Conservation (phyloP, 768 basidiomycete genomes). For the Tylopilus intermedius region DNA sequence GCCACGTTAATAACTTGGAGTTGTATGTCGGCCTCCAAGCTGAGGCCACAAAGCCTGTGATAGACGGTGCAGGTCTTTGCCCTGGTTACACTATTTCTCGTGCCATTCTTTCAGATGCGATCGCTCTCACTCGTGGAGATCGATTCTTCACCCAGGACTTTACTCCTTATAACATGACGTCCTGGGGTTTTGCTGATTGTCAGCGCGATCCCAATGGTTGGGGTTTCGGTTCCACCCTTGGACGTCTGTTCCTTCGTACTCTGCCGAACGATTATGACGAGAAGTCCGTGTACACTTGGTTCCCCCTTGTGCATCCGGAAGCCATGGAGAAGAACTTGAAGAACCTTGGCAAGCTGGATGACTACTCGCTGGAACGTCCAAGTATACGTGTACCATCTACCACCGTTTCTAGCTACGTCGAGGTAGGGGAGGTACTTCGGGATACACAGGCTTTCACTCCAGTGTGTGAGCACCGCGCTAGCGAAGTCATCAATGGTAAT, state of each 20-base stretch:
- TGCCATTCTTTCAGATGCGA: slow-evolving; percentile 81
- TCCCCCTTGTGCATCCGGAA: slow-evolving; percentile 80
- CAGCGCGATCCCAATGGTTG: slow-evolving; percentile 67
- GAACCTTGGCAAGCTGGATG: slow-evolving; percentile 47
- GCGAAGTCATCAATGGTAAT: slow-evolving; percentile 49
- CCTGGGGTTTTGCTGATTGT: slow-evolving; percentile 83
- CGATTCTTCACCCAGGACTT: slow-evolving; percentile 78
- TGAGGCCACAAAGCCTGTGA: slow-evolving; percentile 68
- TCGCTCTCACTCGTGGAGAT: slow-evolving; percentile 82
- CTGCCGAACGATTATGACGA: slow-evolving; percentile 65
- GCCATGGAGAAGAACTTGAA: slow-evolving; percentile 58
- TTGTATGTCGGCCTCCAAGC: slow-evolving; percentile 79
- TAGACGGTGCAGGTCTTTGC: slow-evolving; percentile 79
- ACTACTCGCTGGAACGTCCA: slow-evolving; percentile 57
- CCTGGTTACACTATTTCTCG: slow-evolving; percentile 83
- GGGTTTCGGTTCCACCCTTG: slow-evolving; percentile 68
- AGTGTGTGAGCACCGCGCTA: slow-evolving; percentile 47
- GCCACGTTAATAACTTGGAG: slow-evolving; percentile 70
- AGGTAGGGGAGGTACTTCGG: slow-evolving; percentile 50
- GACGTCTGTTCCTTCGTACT: slow-evolving; percentile 67
- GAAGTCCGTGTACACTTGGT: slow-evolving; percentile 77
- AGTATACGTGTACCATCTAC: slow-evolving; percentile 21
- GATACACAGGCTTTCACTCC: slow-evolving; percentile 41
- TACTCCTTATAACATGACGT: slow-evolving; percentile 74
- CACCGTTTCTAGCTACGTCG: slow-evolving; percentile 43